Evolutionary conservation across 208 protist species (phyloP).

Genomic region (Leptomonas pyrrhocoris): DNA sequence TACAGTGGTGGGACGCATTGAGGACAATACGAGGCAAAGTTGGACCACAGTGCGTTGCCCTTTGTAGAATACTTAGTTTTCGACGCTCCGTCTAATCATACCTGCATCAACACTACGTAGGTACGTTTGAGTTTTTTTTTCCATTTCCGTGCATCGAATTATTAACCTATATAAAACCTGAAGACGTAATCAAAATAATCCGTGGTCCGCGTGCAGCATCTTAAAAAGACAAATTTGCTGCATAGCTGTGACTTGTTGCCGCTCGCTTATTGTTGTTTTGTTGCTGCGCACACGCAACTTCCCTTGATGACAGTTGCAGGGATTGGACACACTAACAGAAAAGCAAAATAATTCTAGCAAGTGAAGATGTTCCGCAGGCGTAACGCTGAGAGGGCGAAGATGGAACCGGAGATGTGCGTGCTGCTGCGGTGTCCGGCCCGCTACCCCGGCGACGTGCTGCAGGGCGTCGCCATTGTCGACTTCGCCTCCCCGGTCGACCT

Average conservation of each 20-base stretch:
- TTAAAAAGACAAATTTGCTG: too few relatives aligned
- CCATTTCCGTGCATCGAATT: too few relatives aligned
- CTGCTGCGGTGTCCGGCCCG: constrained; percentile 28
- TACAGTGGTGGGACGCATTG: too few relatives aligned
- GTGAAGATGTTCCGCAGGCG: constrained; percentile 19
- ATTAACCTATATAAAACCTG: too few relatives aligned
- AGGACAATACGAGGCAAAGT: too few relatives aligned
- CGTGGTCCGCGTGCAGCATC: not conserved
- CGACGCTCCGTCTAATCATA: too few relatives aligned
- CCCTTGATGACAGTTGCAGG: not conserved
- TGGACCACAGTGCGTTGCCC: too few relatives aligned
- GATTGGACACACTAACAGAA: not conserved
- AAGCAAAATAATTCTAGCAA: not conserved
- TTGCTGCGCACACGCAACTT: not conserved
- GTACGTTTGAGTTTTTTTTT: constrained; percentile 24
- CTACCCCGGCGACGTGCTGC: constrained; percentile 61
- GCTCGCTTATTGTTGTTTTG: not conserved
- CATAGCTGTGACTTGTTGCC: too few relatives aligned
- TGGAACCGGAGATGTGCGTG: constrained; percentile 39
- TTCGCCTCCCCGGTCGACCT: constrained; percentile 36
- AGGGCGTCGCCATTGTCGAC: constrained; percentile 56
- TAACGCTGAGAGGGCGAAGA: constrained; percentile 13
- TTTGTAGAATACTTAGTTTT: too few relatives aligned
- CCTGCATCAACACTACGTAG: too few relatives aligned
- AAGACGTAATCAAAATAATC: too few relatives aligned